Base-by-base conservation (phyloP, 2,329 filamentous ascomycete genomes). In the Phoma sp. region DNA sequence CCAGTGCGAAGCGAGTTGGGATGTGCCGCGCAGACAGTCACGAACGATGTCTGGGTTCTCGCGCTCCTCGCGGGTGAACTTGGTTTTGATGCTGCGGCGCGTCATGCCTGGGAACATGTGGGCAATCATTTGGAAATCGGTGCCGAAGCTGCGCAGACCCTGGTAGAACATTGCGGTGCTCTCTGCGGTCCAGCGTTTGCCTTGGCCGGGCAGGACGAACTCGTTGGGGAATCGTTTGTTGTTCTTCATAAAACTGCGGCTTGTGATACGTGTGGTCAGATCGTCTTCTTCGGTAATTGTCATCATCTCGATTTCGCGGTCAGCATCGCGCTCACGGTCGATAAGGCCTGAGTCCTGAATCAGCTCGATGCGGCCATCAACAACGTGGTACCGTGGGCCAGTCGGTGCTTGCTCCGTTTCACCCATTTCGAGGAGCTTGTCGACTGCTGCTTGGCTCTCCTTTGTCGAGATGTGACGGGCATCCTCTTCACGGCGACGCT, bases 1-100 rank as follows among this genome's bases (percentile, higher is more conserved):
- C 57, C 80, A 74, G 46, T 76, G 69, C 0, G 52, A 41, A 1
- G 51, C 60, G 4, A 74, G 71, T 7, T 73, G 68, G 14, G 73
- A 71, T 18, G 69, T 64, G 14, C 75, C 77, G 39, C 74, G 83
- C 51, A 95, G 78, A 4, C 85, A 85, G 32, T 81, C 80, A 57
- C 85, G 86, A 62, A 96, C 81, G 58, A 84, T 82, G 3, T 78
- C 75, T 0, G 89, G 86, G 59, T 88, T 82, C 47, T 84, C 79
- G 30, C 85, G 81, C 75, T 95, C 90, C 75, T 95, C 91, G 57
- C 88, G 86, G 65, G 88, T 89, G 76, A 91, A 95, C 71, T 95
- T 95, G 60, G 88, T 82, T 77, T 93, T 93, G 75, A 95, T 83
- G 71, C 90, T 86, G 29, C 87, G 83, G 14, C 91, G 83, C 55